Evolutionary conservation across 176 grass and related monocot genomes (phyloP).

Genomic region (Carex cristatella): DNA sequence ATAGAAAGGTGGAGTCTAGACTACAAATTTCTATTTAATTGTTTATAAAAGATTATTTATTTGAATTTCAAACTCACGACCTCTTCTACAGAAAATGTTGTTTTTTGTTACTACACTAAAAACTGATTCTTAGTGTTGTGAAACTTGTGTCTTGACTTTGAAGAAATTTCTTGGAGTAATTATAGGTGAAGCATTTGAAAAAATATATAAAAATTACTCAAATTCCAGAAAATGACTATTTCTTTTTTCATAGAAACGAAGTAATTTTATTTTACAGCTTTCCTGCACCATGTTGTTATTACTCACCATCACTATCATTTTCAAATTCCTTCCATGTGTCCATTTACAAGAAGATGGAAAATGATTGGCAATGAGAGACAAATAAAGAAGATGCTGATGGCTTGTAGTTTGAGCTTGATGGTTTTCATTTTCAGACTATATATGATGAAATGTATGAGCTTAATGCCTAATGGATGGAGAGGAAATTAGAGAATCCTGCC

Average conservation of each 20-base stretch:
- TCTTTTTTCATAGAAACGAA: not conserved
- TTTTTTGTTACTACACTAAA: no score
- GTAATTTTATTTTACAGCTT: not conserved
- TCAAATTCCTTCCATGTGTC: not conserved
- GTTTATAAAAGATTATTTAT: no score
- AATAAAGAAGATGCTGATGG: conserved; percentile 4
- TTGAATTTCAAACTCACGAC: no score
- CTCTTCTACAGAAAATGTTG: no score
- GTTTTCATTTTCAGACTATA: not conserved
- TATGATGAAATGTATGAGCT: not conserved
- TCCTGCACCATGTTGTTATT: not conserved
- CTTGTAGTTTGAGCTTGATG: not conserved
- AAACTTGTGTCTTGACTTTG: not conserved
- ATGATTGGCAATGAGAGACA: conserved; percentile 3
- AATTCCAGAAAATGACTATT: not conserved
- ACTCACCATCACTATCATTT: not conserved
- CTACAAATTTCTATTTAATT: no score
- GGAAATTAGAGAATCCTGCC: conserved; percentile 1
- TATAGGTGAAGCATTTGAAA: not conserved
- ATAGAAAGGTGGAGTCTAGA: no score
- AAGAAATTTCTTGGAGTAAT: not conserved
- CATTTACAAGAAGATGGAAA: not conserved
- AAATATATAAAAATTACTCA: not conserved
- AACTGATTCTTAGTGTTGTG: not conserved
- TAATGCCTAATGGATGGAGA: not conserved